Evolutionary conservation across 164 flowering plant genomes (phyloP), one percentile per base, ranked within the genome.

Genomic region (Liquidambar formosana): DNA sequence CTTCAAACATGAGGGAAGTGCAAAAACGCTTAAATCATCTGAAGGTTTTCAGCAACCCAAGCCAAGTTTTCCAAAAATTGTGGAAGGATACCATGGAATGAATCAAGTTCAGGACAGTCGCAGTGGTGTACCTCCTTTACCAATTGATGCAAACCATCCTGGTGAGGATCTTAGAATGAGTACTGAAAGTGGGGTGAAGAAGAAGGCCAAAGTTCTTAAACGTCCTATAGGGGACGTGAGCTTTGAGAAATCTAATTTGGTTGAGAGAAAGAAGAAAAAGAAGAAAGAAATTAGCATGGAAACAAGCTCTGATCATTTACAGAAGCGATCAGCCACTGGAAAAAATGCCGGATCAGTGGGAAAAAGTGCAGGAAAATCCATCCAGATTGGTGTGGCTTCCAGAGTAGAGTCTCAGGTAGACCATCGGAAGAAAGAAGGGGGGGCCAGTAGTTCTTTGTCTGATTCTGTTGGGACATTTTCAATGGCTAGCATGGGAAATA

Each of bases 231-330:
- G 69, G 18, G 86, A 84, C 48, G 9, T 71, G 62, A 62, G 57
- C 60, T 59, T 81, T 62, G 88, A 79, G 21, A 81, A 69, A 63
- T 57, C 84, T 49, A 58, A 47, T 1, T 43, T 48, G 19, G 80
- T 70, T 47, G 83, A 81, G 72, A 84, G 80, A 76, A 94, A 81
- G 84, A 88, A 83, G 65, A 88, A 83, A 68, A 83, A 73, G 79
- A 86, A 77, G 75, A 84, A 78, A 65, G 81, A 73, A 66, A 15
- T 41, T 38, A 73, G 72, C 9, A 13, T 56, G 15, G 84, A 79
- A 64, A 19, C 65, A 16, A 62, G 54, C 41, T 43, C 76, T 10
- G 80, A 68, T 46, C 69, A 56, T 53, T 67, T 57, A 8, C 73
- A 66, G 64, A 82, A 82, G 71, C 84, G 57, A 54, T 60, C 70